Base-by-base conservation (phyloP, 495 filamentous ascomycete genomes). In the Xylaria venustula region DNA sequence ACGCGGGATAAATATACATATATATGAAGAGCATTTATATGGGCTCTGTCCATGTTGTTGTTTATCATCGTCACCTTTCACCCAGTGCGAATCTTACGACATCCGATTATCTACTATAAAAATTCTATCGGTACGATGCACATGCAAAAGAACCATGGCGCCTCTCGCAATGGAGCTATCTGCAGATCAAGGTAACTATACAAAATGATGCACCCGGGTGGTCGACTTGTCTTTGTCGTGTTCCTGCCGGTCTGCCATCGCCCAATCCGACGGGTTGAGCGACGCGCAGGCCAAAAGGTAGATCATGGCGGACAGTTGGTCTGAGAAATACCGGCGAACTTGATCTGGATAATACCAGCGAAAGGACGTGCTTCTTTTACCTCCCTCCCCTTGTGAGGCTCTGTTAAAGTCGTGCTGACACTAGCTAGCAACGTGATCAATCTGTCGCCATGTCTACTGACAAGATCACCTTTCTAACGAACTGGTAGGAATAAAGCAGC, bases 281-380 rank as follows among this genome's bases (percentile, higher is more conserved):
- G 2, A 7, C 23, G 25, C 20, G 52, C 9, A 45, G 12, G 19
- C 45, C n/a, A 46, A 23, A 30, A 37, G n/a, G n/a, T n/a, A n/a
- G 54, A 63, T 6, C 44, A 45, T 22, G 45, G 41, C 40, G 42
- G 54, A 37, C 37, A 26, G 56, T 63, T 54, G 67, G 56, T 69
- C 67, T 69, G 71, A 78, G 71, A 73, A 55, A 55, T 55, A 55
- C 53, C 53, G 53, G 53, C 63, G 74, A 88, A 89, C 87, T 88
- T 89, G 87, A 89, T 88, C 87, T 87, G 85, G 87, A 88, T 87
- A 88, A 89, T 89, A 82, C 86, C 85, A 87, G 87, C 87, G 87
- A 86, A 88, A 88, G 86, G 82, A 89, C 83, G 85, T 88, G 86
- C 86, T 84, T 83, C 78, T 83, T 84, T 75, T 74, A 45, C 41